Conservation (phyloP, 1,139 yeast species). For the Blastobotrys serpentis region DNA sequence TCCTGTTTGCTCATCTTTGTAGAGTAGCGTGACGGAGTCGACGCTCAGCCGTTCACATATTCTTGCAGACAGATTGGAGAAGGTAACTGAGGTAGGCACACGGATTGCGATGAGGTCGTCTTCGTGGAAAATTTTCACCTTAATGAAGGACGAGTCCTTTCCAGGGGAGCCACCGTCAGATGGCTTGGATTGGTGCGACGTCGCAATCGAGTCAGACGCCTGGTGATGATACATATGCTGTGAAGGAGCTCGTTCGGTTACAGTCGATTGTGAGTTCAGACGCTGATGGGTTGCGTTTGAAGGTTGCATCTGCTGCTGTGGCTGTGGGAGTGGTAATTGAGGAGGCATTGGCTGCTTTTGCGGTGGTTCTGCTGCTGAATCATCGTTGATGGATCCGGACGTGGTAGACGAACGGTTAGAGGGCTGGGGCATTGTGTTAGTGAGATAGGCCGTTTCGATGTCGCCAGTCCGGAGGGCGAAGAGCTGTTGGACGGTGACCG, state of each 20-base stretch:
- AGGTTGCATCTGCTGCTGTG: constrained; percentile 18
- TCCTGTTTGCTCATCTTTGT: constrained; percentile 33
- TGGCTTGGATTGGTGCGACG: constrained; percentile 14
- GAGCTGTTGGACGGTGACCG: constrained; percentile 62
- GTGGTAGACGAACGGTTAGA: constrained; percentile 22
- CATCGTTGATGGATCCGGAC: neutral
- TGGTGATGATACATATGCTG: constrained; percentile 10
- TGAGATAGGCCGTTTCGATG: constrained; percentile 43
- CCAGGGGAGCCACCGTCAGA: constrained; percentile 9
- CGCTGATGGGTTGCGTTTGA: constrained; percentile 16
- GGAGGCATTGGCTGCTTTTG: constrained; percentile 26
- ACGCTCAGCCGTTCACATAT: constrained; percentile 58
- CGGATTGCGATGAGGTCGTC: constrained; percentile 90
- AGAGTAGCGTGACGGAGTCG: constrained; percentile 31
- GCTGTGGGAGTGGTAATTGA: constrained; percentile 10
- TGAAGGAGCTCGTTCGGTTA: constrained; percentile 19
- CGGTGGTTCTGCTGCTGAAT: constrained; percentile 10
- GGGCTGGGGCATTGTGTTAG: constrained; percentile 45
- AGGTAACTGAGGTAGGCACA: constrained; percentile 60
- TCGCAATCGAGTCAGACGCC: constrained; percentile 3
- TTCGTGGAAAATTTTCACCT: constrained; percentile 84
- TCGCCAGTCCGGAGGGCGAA: constrained; percentile 73
- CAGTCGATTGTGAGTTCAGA: constrained; percentile 22
- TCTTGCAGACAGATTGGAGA: constrained; percentile 60
- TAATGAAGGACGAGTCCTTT: constrained; percentile 36